Evolutionary conservation across 768 basidiomycete species (phyloP), one percentile per base, ranked within the genome.

Genomic region (Psilocybe azurescens): DNA sequence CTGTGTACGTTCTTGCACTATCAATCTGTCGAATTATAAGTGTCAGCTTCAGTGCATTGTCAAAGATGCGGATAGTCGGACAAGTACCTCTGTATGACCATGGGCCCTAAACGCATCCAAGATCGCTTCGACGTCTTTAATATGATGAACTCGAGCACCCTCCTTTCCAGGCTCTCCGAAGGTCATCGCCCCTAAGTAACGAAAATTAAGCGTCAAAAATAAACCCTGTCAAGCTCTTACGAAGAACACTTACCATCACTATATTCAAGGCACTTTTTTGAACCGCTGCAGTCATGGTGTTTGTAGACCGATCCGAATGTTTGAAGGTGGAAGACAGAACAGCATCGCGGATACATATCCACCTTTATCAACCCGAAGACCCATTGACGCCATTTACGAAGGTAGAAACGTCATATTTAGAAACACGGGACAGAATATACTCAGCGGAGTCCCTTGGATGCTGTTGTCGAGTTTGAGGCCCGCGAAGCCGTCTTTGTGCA

Each of bases 71-170:
- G 39, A 65, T 77, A 77, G 44, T 65, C 69, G 24, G 44, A 3
- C 55, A 9, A 30, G 18, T 38, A 76, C 87, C 59, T 74, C 86
- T 49, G 73, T 75, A 70, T 89, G 87, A 0, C 88, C 88, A 67
- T 85, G 84, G 3, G 74, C 70, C 44, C 78, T 75, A 67, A 89
- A 86, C 28, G 78, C 73, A 65, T 88, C 85, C 57, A 89, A 70
- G 59, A 86, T 83, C 1, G 78, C 79, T 58, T 82, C 79, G 41
- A 85, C 78, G 33, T 81, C 80, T 54, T 81, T 75, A 58, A 83
- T 55, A 49, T 80, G 75, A 63, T 83, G 78, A 1, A 86, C 83
- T 11, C 85, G 75, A 9, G 83, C 82, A 29, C 81, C 80, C 44
- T 81, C 80, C 55, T 75, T 78, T 3, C 84, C 84, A 18, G 73